A percentile compares a stretch with the other conserved stretches of the same genome.
phyloP scores from a whole-genome alignment of 306 rosid genomes.

The Sindora glabra region DNA sequence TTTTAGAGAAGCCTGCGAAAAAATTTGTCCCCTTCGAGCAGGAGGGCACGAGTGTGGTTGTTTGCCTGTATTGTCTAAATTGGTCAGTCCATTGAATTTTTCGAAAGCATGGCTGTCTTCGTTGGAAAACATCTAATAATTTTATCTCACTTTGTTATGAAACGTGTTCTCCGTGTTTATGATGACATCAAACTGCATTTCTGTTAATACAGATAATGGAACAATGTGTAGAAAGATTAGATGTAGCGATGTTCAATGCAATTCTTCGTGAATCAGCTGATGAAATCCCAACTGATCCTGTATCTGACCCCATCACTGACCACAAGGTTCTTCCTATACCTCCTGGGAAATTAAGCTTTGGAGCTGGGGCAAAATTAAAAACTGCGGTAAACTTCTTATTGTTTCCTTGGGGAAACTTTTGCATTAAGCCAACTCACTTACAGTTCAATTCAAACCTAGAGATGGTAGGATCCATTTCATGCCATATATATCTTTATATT shows the following conservation, averaged over 20 bases:
- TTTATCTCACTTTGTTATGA: not conserved
- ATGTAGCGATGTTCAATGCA: constrained; percentile 98
- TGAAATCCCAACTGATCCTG: constrained; percentile 89
- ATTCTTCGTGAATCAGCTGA: constrained; percentile 91
- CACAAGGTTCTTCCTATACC: constrained; percentile 75
- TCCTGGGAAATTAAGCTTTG: constrained; percentile 79
- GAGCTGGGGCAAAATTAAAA: constrained; percentile 90
- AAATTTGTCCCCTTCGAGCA: constrained; percentile 90
- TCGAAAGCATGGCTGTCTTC: no score
- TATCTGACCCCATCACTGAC: constrained; percentile 89
- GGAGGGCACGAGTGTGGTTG: constrained; percentile 98
- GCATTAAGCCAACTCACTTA: not conserved
- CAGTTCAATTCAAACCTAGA: not conserved
- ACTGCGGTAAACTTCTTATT: constrained; percentile 55
- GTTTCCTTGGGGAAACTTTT: not conserved
- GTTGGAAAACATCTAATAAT: no score
- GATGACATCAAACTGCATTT: constrained; percentile 11
- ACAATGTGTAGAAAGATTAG: constrained; percentile 87
- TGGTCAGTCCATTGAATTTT: constrained; percentile 46
- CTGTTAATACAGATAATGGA: constrained; percentile 70
- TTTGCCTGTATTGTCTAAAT: constrained; percentile 69
- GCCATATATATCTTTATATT: constrained; percentile 1
- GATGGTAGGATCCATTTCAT: not conserved
- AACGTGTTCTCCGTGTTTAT: not conserved
- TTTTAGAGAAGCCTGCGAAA: constrained; percentile 72